Conservation (phyloP, 2,329 filamentous ascomycete species). For the Cladosporium velox region DNA sequence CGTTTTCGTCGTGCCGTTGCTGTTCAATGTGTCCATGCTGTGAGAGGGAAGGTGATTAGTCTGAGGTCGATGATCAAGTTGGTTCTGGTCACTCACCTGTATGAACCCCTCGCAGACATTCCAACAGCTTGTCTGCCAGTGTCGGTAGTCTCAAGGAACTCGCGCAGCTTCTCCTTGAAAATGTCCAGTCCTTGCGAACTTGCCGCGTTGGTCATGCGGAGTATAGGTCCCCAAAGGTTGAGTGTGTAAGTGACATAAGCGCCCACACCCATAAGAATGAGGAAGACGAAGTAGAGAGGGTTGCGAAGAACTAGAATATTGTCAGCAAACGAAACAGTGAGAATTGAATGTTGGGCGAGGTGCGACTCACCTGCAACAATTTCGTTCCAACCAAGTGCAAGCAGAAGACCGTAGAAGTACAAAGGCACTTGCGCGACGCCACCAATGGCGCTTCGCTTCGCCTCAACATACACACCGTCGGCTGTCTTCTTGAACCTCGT, state of each 20-base stretch:
- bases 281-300: constrained; percentile 86
- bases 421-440: constrained; percentile 90
- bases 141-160: constrained; percentile 87
- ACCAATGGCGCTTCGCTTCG: constrained; percentile 93
- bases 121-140: constrained; percentile 79
- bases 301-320: constrained; percentile 76
- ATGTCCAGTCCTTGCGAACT: constrained; percentile 84
- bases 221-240: constrained; percentile 93
- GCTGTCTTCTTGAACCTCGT: constrained; percentile 98
- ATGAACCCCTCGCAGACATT: constrained; percentile 59
- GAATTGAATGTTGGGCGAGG: neutral
- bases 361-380: constrained; percentile 77
- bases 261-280: constrained; percentile 73
- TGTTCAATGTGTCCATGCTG: constrained; percentile 44
- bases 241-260: constrained; percentile 90
- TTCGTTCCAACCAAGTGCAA: constrained; percentile 98
- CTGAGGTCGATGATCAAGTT: neutral
- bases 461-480: constrained; percentile 96
- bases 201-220: constrained; percentile 92
- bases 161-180: constrained; percentile 84
- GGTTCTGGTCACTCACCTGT: constrained; percentile 22
- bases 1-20: constrained; percentile 45
- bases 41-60: neutral
- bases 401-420: constrained; percentile 87
- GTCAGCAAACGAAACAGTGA: constrained; percentile 19